Base-by-base conservation (phyloP, 2,329 filamentous ascomycete species). In the Chalaropsis ovoidea region DNA sequence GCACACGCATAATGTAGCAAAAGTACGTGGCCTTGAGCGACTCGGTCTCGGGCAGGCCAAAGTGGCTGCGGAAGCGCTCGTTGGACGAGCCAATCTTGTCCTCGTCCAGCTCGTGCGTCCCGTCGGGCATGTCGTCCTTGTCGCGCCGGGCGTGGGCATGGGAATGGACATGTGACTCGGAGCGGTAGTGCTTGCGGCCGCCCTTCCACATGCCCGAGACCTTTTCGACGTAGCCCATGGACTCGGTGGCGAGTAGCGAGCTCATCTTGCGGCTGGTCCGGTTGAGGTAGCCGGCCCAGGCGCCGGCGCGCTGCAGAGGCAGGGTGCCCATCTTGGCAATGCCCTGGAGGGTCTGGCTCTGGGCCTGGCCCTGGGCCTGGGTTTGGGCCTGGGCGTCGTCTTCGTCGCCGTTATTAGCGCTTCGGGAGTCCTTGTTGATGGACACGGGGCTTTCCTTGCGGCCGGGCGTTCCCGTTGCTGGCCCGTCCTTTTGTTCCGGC, bases 171-270 rank as follows among this genome's bases (percentile, higher is more conserved):
- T 56, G 77, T 74, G 80, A 79, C 54, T 83, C 88, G 43, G 56
- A 27, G 62, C 87, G 86, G 71, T 97, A 99, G 75, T 97, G 93
- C 71, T 87, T 91, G 70, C 87, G 86, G 13, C 90, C 90, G 42
- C 94, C 94, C 70, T 91, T 89, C 85, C 94, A 94, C 89, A 97
- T 97, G 45, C 91, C 93, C 0, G 93, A 95, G 0, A 97, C 92
- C 74, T 96, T 97, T 72, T 95, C 92, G 41, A 96, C 87, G 72
- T 97, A 97, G 1, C 90, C 91, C 86, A 96, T 95, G 0, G 93
- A 95, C 74, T 96, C 92, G 0, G 87, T 90, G 6, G 93, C 89
- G 58, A 97, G 77, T 8, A 95, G 77, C 35, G 80, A 89, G 68
- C 89, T 90, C 85, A 97, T 89, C 42, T 85, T 85, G 70, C 89